Evolutionary conservation across 2,329 filamentous ascomycete genomes (phyloP).

Genomic region (Thielaviopsis musarum): DNA sequence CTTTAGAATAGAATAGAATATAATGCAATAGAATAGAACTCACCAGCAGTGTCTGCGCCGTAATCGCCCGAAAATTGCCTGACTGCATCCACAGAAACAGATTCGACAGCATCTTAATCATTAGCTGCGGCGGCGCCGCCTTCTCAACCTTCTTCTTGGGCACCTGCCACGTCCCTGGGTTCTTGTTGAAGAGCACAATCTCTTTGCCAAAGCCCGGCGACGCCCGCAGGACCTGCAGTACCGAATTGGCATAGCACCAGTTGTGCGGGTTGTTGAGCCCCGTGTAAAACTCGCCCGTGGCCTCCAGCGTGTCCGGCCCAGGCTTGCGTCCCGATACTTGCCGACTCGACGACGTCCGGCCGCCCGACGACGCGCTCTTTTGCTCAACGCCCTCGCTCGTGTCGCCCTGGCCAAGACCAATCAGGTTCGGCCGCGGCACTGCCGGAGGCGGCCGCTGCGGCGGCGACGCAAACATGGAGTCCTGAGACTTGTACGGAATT

Average conservation of each 20-base stretch:
- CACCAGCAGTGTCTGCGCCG: conserved; percentile 41
- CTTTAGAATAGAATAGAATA: not conserved
- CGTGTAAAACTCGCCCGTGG: conserved; percentile 26
- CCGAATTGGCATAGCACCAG: conserved; percentile 88
- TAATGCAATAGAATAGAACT: conserved; percentile 15
- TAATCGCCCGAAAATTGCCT: conserved; percentile 33
- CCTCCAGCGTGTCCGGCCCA: conserved; percentile 19
- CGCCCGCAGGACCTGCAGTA: conserved; percentile 65
- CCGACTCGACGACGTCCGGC: not conserved
- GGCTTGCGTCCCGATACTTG: conserved; percentile 16
- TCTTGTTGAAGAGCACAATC: conserved; percentile 36
- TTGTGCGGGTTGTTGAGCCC: conserved; percentile 68
- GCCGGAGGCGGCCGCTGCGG: conserved; percentile 30
- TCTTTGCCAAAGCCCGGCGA: conserved; percentile 52
- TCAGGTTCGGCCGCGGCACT: conserved; percentile 56
- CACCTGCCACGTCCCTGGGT: conserved; percentile 50
- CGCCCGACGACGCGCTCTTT: conserved; percentile 19
- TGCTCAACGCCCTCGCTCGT: not conserved
- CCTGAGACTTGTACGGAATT: conserved; percentile 4
- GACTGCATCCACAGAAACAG: conserved; percentile 40
- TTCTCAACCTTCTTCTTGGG: conserved; percentile 44
- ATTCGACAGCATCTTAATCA: conserved; percentile 42
- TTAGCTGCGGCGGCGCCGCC: conserved; percentile 36
- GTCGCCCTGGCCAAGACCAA: conserved; percentile 9
- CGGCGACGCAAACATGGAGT: conserved; percentile 9